Base-by-base conservation (phyloP, 2,329 filamentous ascomycete species). In the Hansfordia pulvinata region DNA sequence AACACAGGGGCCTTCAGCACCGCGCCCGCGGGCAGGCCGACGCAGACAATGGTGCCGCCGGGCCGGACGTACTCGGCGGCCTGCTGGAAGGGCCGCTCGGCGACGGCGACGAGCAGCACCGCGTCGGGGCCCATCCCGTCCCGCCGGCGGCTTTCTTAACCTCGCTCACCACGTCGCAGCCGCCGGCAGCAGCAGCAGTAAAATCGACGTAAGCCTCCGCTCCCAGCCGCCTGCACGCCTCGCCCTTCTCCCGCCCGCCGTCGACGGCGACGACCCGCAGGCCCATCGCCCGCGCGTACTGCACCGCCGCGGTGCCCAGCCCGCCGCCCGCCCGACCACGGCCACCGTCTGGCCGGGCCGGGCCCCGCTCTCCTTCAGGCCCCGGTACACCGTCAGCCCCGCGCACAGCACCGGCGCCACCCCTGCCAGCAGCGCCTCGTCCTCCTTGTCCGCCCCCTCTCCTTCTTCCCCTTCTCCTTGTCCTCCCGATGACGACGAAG, bases 21-120 rank as follows among this genome's bases (percentile, higher is more conserved):
- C 3, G 86, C 85, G 36, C 76, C 66, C 19, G 81, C 77, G 5
- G 88, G 88, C 15, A 94, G 64, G 46, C 86, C 88, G 44, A 96
- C 90, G 56, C 82, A 88, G 35, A 94, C 70, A 46, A 94, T 80
- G 20, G 72, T 69, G 32, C 88, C 88, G 33, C 75, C 73, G 30
- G 83, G 69, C 33, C 88, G 80, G 35, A 93, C 77, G 56, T 94
- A 93, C 54, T 70, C 76, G 25, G 82, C 75, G 21, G 88, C 88
- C 61, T 94, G 86, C 60, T 93, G 84, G 75, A 94, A 94, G 28
- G 88, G 88, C 63, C 78, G 83, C 68, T 94, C 86, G 42, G 64
- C 70, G 27, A 83, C 85, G 34, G 88, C 86, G 33, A 94, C 72
- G 23, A 94, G 65, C 38, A 94, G 64, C 34, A 88, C 85, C 20